Base-by-base conservation (phyloP, 2,329 filamentous ascomycete genomes). In the Monilinia polystroma region DNA sequence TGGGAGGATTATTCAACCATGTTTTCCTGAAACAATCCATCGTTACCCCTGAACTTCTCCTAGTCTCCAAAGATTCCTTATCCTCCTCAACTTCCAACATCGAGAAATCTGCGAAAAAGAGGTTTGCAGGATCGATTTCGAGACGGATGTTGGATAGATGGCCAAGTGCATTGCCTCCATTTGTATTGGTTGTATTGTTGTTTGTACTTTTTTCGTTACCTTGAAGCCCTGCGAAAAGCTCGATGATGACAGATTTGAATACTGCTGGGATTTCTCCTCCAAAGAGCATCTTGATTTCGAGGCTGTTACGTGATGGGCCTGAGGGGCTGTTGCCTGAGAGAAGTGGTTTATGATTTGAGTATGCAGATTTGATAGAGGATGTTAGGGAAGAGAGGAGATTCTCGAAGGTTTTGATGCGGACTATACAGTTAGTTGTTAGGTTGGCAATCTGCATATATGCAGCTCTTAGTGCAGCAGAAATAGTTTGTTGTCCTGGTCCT, bases 21-120 rank as follows among this genome's bases (percentile, higher is more conserved):
- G 43, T 60, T 57, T 75, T 76, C 32, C 72, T 66, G 55, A 76
- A 76, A 66, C 70, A 72, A 67, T 76, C 75, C 72, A 76, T 76
- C 0, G 72, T 75, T 59, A 56, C 66, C 2, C 70, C 69, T 16
- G 67, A 43, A 6, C n/a, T 55, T 54, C 68, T 73, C 49, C 72
- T 66, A 35, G 67, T 68, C 35, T 58, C 57, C 14, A 73, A 54
- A 52, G 62, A 69, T 12, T 56, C 63, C n/a, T 54, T 64, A 68
- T 75, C 74, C 38, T 76, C 75, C 55, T 76, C 74, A 4, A 76
- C 68, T 53, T 76, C 74, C 20, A 77, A 62, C 53, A 74, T 68
- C 0, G 66, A 63, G 49, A 77, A 77, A 66, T 79, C 76, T 1
- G 75, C 73, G 26, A 78, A 76, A 67, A 73, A 76, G n/a, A 73